These are phyloP conservation scores for Penicilliopsis zonata DNA, from an alignment of 495 filamentous ascomycete species.

Conservation along the genomic window DNA sequence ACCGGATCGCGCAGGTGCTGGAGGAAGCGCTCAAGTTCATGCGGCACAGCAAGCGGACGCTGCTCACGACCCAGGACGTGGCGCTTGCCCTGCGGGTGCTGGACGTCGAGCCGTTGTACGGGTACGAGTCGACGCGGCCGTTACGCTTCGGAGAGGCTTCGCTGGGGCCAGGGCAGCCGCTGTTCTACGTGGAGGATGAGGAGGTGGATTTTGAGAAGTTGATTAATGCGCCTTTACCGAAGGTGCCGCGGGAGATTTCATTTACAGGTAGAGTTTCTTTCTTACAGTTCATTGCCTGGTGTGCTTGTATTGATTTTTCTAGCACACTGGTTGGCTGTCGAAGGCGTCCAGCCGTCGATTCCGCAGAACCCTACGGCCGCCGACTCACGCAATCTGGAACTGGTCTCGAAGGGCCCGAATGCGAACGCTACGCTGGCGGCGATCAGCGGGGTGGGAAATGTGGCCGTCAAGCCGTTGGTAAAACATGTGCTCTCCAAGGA, in stretches of 20 bases:
- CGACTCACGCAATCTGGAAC: constrained; percentile 68
- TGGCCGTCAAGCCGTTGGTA: constrained; percentile 74
- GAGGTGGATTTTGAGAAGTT: constrained; percentile 98
- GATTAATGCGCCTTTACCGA: constrained; percentile 90
- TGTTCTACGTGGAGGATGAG: constrained; percentile 97
- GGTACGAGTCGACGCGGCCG: constrained; percentile 81
- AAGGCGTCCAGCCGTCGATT: constrained; percentile 92
- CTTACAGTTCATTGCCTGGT: not conserved
- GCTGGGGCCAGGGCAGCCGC: constrained; percentile 83
- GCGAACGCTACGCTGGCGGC: constrained; percentile 73
- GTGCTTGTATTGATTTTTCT: constrained; percentile 10
- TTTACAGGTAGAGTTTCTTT: constrained; percentile 57
- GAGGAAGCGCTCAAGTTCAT: constrained; percentile 91
- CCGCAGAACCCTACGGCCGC: constrained; percentile 85
- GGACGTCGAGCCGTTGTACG: constrained; percentile 89
- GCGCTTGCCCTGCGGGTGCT: constrained; percentile 71
- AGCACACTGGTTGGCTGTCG: constrained; percentile 94
- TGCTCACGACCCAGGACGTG: constrained; percentile 75
- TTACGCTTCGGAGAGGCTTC: constrained; percentile 88
- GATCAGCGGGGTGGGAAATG: constrained; percentile 69
- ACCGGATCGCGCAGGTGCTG: constrained; percentile 80
- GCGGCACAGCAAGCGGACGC: constrained; percentile 74
- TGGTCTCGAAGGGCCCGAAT: constrained; percentile 78
- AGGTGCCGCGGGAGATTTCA: constrained; percentile 83
- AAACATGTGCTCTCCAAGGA: constrained; percentile 95